Conservation (phyloP, 208 protist species). For the Herpetomonas samuelpessoai region DNA sequence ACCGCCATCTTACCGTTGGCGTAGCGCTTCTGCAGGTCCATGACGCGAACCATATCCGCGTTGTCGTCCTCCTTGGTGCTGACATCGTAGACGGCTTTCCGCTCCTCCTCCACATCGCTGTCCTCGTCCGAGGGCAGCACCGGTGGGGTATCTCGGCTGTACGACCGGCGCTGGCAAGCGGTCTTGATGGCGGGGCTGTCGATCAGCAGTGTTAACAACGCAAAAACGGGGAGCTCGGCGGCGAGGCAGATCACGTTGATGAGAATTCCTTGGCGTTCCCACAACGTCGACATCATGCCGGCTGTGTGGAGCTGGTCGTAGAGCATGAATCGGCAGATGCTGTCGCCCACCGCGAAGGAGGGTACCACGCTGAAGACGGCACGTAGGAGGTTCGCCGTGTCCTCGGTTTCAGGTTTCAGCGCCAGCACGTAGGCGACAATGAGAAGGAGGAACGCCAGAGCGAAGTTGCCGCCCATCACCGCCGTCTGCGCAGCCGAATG, state of each 20-base stretch:
- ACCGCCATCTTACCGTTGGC: slow-evolving; percentile 26
- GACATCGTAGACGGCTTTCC: slow-evolving; percentile 11
- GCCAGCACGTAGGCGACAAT: slow-evolving; percentile 31
- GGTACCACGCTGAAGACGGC: slow-evolving; percentile 49
- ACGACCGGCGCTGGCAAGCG: slow-evolving; percentile 12
- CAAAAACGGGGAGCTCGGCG: slow-evolving; percentile 25
- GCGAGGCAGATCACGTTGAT: slow-evolving; percentile 40
- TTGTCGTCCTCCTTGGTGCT: slow-evolving; percentile 10
- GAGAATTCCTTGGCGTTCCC: slow-evolving; percentile 21
- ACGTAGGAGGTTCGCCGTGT: slow-evolving; percentile 19
- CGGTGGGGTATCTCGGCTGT: not conserved
- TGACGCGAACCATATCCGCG: slow-evolving; percentile 36
- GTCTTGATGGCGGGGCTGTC: slow-evolving; percentile 30
- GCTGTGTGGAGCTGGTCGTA: slow-evolving; percentile 1
- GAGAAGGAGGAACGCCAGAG: slow-evolving; percentile 43
- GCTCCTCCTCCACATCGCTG: slow-evolving; percentile 22
- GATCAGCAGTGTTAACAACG: slow-evolving; percentile 29
- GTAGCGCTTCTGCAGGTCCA: slow-evolving; percentile 40
- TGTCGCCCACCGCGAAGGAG: slow-evolving; percentile 53
- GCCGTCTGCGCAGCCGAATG: slow-evolving; percentile 49
- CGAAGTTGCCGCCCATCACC: slow-evolving; percentile 54
- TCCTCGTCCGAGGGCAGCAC: too few species aligned
- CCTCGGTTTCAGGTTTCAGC: slow-evolving; percentile 21
- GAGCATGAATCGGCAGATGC: slow-evolving; percentile 29
- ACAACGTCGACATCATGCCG: slow-evolving; percentile 11